phyloP scores from a whole-genome alignment of 352 stramenopile genomes.

The Phytopythium boreale region DNA sequence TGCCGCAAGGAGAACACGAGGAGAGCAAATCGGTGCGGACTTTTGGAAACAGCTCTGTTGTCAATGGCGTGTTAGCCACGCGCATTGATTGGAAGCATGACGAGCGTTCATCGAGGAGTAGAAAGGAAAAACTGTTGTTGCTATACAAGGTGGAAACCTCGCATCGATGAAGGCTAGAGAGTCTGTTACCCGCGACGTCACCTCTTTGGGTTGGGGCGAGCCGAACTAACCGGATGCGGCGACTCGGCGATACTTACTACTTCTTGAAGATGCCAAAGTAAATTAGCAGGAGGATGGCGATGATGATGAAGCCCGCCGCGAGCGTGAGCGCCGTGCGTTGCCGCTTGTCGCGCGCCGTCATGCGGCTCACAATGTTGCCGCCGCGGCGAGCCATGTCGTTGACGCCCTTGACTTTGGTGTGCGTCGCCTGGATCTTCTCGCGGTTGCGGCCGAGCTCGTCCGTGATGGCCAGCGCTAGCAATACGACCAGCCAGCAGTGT shows the following conservation, averaged over 20 bases:
- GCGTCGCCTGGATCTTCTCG: slow-evolving; percentile 82
- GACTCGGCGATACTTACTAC: slow-evolving; percentile 23
- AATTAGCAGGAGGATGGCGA: slow-evolving; percentile 84
- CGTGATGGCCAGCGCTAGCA: slow-evolving; percentile 67
- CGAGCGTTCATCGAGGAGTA: neutral
- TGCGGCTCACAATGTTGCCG: slow-evolving; percentile 80
- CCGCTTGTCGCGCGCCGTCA: slow-evolving; percentile 82
- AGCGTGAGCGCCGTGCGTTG: slow-evolving; percentile 68
- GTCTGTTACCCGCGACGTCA: neutral
- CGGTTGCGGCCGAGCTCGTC: slow-evolving; percentile 81
- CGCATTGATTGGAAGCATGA: neutral
- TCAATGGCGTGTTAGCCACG: too few species aligned
- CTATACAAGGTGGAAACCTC: neutral
- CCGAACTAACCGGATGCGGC: neutral
- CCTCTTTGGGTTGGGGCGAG: neutral
- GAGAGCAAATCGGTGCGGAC: neutral
- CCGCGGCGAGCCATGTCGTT: slow-evolving; percentile 83
- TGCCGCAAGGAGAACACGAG: neutral
- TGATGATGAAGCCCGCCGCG: slow-evolving; percentile 72
- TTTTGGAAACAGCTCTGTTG: neutral
- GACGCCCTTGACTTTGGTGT: slow-evolving; percentile 80
- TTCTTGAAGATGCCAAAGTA: slow-evolving; percentile 90
- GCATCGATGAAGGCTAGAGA: neutral
- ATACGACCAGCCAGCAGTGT: slow-evolving; percentile 3
- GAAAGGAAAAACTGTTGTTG: neutral